Conservation (phyloP, 192 early-diverging fungal species). For the Backusella tuberculispora region DNA sequence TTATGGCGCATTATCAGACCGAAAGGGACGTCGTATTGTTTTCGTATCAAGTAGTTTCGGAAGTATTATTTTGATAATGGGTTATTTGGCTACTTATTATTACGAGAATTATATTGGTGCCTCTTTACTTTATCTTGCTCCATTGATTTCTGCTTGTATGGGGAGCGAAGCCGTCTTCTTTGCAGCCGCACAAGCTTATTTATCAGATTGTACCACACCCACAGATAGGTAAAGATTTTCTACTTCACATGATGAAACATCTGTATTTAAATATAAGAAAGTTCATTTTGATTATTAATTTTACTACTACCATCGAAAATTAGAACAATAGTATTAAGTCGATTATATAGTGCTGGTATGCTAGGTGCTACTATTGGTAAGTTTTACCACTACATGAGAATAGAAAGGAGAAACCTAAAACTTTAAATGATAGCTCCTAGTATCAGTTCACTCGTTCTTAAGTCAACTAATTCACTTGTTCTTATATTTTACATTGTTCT, state of each 20-base stretch:
- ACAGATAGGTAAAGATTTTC: conserved; percentile 22
- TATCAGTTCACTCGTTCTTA: conserved; percentile 15
- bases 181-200: conserved; percentile 39
- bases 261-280: neutral
- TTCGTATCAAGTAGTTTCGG: conserved; percentile 23
- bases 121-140: conserved; percentile 33
- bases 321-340: conserved; percentile 5
- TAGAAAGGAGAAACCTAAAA: neutral
- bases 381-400: neutral
- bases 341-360: conserved; percentile 21
- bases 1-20: conserved; percentile 40
- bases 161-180: conserved; percentile 26
- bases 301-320: neutral
- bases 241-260: conserved; percentile 7
- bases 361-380: conserved; percentile 10
- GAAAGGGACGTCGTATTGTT: conserved; percentile 29
- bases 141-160: conserved; percentile 23
- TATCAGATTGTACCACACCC: conserved; percentile 38
- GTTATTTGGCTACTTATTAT: conserved; percentile 13
- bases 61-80: conserved; percentile 14
- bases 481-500: conserved; percentile 22
- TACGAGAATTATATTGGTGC: conserved; percentile 20
- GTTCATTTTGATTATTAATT: neutral
- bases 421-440: neutral
- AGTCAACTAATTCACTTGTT: neutral